A percentile compares a stretch with the other conserved stretches of the same genome.
Evolutionary conservation across 331 rosid species (phyloP).

Genomic region (Rosa hybrid): DNA sequence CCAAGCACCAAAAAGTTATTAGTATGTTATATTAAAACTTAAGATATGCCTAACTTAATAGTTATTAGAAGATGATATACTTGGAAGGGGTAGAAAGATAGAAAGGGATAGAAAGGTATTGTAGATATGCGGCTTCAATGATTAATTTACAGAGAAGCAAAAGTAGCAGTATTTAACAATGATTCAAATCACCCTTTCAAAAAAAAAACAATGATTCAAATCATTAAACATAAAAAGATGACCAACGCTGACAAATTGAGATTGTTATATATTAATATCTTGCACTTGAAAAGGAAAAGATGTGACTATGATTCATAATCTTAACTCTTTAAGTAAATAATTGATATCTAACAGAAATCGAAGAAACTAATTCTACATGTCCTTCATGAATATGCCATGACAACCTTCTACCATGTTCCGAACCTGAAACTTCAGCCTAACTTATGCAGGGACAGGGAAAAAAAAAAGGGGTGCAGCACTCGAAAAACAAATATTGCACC

Average conservation of each 20-base stretch:
- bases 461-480: background rate
- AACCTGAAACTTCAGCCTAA: background rate
- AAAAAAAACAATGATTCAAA: background rate
- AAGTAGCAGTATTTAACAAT: background rate
- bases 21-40: constrained; percentile 9
- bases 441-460: background rate
- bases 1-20: constrained; percentile 26
- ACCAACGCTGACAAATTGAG: background rate
- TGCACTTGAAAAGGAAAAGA: background rate
- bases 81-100: background rate
- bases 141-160: background rate
- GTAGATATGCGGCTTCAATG: background rate
- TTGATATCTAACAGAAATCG: background rate
- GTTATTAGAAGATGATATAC: background rate
- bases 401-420: background rate
- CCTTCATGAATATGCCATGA: background rate
- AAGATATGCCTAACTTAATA: background rate
- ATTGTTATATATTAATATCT: background rate
- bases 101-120: background rate
- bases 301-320: background rate
- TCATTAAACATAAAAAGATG: background rate
- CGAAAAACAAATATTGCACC: background rate
- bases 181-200: background rate
- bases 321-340: background rate
- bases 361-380: background rate